These are phyloP conservation scores for Lomentospora prolificans DNA, from an alignment of 2,329 filamentous ascomycete genomes.

Conservation along the genomic window DNA sequence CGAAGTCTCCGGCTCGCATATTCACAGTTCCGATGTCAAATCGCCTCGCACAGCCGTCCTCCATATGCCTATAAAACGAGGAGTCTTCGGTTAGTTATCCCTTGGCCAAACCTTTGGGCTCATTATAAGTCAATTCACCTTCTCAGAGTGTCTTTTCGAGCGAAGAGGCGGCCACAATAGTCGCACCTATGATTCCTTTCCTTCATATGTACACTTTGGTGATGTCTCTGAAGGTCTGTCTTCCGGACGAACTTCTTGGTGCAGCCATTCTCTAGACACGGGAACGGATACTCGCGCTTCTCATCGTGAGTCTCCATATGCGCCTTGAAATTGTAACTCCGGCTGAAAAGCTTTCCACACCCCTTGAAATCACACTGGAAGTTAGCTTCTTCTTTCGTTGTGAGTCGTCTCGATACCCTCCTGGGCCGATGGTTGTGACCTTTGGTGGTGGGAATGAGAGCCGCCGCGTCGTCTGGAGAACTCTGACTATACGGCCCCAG, in stretches of 20 bases:
- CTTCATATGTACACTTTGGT: constrained; percentile 64
- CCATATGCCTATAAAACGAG: constrained; percentile 50
- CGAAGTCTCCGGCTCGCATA: constrained; percentile 25
- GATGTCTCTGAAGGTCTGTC: constrained; percentile 61
- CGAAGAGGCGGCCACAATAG: constrained; percentile 62
- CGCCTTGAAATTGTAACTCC: constrained; percentile 78
- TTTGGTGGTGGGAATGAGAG: not conserved
- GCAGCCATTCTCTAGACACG: constrained; percentile 56
- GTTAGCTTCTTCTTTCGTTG: constrained; percentile 59
- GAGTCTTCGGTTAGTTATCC: not conserved
- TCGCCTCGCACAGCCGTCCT: constrained; percentile 64
- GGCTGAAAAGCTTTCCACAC: constrained; percentile 71
- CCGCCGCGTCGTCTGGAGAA: not conserved
- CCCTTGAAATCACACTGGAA: constrained; percentile 57
- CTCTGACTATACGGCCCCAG: not conserved
- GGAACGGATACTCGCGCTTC: constrained; percentile 58
- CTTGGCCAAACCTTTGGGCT: not conserved
- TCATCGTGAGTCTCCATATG: constrained; percentile 80
- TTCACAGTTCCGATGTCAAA: constrained; percentile 48
- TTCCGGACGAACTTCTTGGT: constrained; percentile 70
- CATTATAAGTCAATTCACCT: too few relatives aligned
- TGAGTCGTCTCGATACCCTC: constrained; percentile 39
- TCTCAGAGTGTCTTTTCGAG: constrained; percentile 72
- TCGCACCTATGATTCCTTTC: constrained; percentile 60
- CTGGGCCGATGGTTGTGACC: constrained; percentile 17